Conservation (phyloP, 1,139 yeast species). For the Candida sanyaensis region DNA sequence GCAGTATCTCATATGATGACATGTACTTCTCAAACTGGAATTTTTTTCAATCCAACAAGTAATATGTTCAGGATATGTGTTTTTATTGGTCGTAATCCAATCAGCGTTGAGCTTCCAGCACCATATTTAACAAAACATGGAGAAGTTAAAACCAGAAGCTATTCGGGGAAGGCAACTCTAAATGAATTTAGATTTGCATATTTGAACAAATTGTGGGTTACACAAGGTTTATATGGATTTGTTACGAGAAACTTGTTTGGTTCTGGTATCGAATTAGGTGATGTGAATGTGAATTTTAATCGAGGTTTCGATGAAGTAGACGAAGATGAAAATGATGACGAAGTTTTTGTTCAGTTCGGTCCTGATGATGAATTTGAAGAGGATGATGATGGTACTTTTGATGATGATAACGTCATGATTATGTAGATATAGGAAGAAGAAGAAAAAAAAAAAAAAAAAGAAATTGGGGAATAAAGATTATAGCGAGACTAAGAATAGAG, state of each 20-base stretch:
- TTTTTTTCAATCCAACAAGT: conserved; percentile 46
- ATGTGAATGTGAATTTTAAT: conserved; percentile 13
- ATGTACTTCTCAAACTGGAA: conserved; percentile 33
- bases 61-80: conserved; percentile 39
- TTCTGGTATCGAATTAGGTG: conserved; percentile 14
- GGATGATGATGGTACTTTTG: conserved; percentile 15
- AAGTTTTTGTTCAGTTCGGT: conserved; percentile 8
- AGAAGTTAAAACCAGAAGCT: conserved; percentile 59
- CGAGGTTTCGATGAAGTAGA: conserved; percentile 20
- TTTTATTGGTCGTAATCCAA: conserved; percentile 31
- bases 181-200: conserved; percentile 53
- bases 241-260: conserved; percentile 38
- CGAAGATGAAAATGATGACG: conserved; percentile 18
- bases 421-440: not conserved
- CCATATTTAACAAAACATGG: conserved; percentile 77
- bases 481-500: no score
- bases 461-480: not conserved
- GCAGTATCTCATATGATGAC: conserved; percentile 24
- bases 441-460: no score
- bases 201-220: conserved; percentile 61
- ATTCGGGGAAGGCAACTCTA: conserved; percentile 55
- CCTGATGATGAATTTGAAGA: conserved; percentile 18
- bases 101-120: conserved; percentile 44
- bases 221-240: conserved; percentile 47
- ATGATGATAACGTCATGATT: not conserved